A percentile compares a stretch with the other conserved stretches of the same genome.
These are phyloP conservation scores for Clavispora phyllophila DNA, from an alignment of 805 yeast genomes.

Conservation along the genomic window DNA sequence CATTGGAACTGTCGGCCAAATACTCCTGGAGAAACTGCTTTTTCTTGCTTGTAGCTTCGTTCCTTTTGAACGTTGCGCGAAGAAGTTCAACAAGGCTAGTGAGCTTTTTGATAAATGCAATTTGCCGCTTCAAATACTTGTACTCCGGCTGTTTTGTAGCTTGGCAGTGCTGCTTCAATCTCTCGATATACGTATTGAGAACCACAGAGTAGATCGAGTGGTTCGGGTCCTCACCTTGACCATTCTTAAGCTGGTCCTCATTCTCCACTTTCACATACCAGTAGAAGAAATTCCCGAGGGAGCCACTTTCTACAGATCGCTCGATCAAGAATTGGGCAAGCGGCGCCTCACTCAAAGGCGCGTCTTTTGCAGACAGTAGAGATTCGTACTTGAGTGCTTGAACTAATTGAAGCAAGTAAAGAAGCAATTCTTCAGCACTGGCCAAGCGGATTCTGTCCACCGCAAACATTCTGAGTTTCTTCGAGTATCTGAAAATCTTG, in stretches of 20 bases:
- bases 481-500: constrained; percentile 35
- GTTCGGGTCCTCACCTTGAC: neutral
- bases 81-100: constrained; percentile 62
- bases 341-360: constrained; percentile 45
- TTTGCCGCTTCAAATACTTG: constrained; percentile 51
- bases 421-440: constrained; percentile 69
- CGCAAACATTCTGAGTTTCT: constrained; percentile 78
- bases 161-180: constrained; percentile 24
- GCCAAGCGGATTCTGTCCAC: constrained; percentile 78
- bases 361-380: constrained; percentile 15
- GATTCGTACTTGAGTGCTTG: constrained; percentile 85
- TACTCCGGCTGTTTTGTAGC: constrained; percentile 28
- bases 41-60: constrained; percentile 76
- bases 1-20: constrained; percentile 44
- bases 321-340: constrained; percentile 71
- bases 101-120: constrained; percentile 60
- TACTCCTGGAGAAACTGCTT: constrained; percentile 61
- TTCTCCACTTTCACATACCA: constrained; percentile 91
- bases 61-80: constrained; percentile 45
- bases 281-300: constrained; percentile 76
- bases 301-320: constrained; percentile 58
- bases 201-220: constrained; percentile 27
- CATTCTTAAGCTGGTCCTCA: constrained; percentile 46
- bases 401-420: constrained; percentile 82
- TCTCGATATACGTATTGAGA: constrained; percentile 38